These are phyloP conservation scores for Avicennia marina DNA, from an alignment of 257 asterid species.

Conservation along the genomic window DNA sequence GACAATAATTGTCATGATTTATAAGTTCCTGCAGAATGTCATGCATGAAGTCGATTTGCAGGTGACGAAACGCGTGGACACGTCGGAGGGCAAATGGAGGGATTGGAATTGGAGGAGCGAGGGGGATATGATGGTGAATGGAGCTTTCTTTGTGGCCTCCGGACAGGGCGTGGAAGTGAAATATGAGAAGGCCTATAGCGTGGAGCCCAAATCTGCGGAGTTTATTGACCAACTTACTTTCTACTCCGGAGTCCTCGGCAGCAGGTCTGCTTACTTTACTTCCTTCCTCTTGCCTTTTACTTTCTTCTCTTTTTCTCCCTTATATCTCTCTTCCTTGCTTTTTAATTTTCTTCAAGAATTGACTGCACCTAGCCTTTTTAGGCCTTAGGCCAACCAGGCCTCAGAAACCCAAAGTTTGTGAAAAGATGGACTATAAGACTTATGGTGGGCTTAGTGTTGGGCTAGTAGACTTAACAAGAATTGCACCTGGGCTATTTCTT, in stretches of 20 bases:
- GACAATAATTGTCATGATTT: no score
- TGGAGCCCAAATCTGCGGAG: conserved; percentile 56
- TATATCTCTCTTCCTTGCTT: no score
- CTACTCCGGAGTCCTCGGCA: conserved; percentile 48
- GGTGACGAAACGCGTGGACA: conserved; percentile 53
- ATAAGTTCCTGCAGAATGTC: no score
- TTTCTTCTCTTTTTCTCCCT: no score
- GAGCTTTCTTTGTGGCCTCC: conserved; percentile 59
- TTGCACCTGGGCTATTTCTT: no score
- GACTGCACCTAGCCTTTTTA: not conserved
- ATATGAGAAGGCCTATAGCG: conserved; percentile 58
- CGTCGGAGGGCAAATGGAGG: conserved; percentile 38
- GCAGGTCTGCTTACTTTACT: conserved; percentile 26
- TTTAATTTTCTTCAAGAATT: not conserved
- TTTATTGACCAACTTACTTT: conserved; percentile 43
- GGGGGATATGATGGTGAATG: conserved; percentile 55
- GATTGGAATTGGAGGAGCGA: conserved; percentile 67
- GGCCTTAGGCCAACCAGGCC: no score
- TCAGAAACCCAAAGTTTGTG: no score
- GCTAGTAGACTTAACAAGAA: no score
- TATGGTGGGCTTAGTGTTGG: no score
- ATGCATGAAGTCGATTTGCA: no score
- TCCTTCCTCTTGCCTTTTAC: conserved; percentile 3
- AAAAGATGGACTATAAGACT: no score
- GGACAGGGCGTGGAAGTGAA: conserved; percentile 50